These are phyloP conservation scores for Leccinum rimulosum DNA, from an alignment of 768 basidiomycete species.

Conservation along the genomic window DNA sequence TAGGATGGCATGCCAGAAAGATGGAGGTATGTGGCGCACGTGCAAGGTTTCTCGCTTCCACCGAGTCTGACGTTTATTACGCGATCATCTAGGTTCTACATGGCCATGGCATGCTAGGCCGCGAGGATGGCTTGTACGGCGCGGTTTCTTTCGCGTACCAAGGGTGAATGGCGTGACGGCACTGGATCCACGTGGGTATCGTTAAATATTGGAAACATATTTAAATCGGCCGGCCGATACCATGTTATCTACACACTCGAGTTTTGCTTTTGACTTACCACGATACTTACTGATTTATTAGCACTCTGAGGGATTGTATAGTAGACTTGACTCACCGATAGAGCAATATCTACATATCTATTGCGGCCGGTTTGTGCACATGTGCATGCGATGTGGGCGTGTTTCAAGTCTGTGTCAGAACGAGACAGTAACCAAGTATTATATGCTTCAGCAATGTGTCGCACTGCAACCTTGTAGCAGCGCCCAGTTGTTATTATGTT, in stretches of 20 bases:
- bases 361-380: neutral
- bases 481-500: neutral
- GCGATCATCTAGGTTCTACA: conserved; percentile 61
- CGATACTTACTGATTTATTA: neutral
- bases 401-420: neutral
- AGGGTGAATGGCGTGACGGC: conserved; percentile 44
- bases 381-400: neutral
- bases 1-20: conserved; percentile 96
- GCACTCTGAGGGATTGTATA: neutral
- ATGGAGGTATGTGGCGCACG: conserved; percentile 77
- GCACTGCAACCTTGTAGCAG: neutral
- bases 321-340: neutral
- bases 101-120: conserved; percentile 86
- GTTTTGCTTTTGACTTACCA: neutral
- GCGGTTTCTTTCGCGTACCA: conserved; percentile 95
- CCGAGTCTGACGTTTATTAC: neutral
- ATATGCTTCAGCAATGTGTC: neutral
- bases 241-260: neutral
- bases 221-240: neutral
- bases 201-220: neutral
- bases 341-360: neutral
- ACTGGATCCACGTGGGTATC: neutral
- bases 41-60: neutral
- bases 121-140: conserved; percentile 92
- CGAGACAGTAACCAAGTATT: neutral